phyloP scores from a whole-genome alignment of 306 rosid genomes.

The Parietaria judaica region DNA sequence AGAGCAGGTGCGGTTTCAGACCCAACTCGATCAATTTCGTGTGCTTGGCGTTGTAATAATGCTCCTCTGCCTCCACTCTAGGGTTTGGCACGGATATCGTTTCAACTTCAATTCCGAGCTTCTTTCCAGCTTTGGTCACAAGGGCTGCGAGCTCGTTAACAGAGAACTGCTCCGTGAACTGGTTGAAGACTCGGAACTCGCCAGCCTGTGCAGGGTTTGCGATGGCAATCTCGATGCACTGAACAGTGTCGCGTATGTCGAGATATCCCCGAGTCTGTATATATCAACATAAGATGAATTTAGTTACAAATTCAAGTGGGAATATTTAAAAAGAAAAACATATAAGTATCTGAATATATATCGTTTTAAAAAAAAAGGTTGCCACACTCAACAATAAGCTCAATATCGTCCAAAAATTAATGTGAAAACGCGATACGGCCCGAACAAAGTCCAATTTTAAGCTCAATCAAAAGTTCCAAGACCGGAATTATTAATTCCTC shows the following conservation, averaged over 20 bases:
- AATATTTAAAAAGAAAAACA: not conserved
- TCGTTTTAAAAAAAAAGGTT: too few species aligned
- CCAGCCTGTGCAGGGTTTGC: slow-evolving; percentile 81
- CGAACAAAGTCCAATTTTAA: too few species aligned
- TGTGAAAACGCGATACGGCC: too few species aligned
- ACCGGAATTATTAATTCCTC: too few species aligned
- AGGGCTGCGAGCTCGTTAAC: slow-evolving; percentile 78
- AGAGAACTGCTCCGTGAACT: slow-evolving; percentile 87
- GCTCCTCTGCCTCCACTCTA: slow-evolving; percentile 94
- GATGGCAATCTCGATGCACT: slow-evolving; percentile 89
- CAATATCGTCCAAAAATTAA: too few species aligned
- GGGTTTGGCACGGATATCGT: slow-evolving; percentile 85
- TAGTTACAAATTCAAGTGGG: not conserved
- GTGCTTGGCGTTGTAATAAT: slow-evolving; percentile 92
- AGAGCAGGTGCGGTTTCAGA: slow-evolving; percentile 76
- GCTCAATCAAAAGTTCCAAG: too few species aligned
- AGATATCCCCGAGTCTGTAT: slow-evolving; percentile 90
- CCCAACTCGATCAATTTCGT: slow-evolving; percentile 88
- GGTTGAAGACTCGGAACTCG: slow-evolving; percentile 90
- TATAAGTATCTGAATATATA: too few species aligned
- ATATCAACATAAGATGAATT: not conserved
- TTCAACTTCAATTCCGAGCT: slow-evolving; percentile 70
- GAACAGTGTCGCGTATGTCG: slow-evolving; percentile 94
- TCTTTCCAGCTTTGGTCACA: slow-evolving; percentile 71
- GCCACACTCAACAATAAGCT: too few species aligned